phyloP scores from a whole-genome alignment of 148 eudicot species.

The Rhododendron williamsianum region DNA sequence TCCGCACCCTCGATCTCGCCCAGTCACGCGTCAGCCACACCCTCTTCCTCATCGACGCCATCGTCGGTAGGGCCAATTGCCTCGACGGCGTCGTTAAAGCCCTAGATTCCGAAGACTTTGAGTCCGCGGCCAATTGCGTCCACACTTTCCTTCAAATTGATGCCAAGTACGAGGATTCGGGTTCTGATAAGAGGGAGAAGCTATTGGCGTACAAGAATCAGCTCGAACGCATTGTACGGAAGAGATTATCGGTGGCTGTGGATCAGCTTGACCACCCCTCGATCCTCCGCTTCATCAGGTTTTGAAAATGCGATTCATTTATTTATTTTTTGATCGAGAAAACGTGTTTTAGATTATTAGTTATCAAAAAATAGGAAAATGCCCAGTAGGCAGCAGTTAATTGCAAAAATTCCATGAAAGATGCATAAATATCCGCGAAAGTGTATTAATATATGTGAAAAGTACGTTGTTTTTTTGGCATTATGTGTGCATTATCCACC shows the following conservation, averaged over 20 bases:
- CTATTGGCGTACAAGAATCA: constrained; percentile 57
- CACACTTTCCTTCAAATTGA: too few species aligned
- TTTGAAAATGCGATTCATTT: constrained; percentile 19
- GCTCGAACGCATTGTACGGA: constrained; percentile 59
- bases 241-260: constrained; percentile 46
- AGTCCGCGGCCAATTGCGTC: too few species aligned
- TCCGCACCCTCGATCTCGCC: constrained; percentile 81
- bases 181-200: constrained; percentile 54
- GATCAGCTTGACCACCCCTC: constrained; percentile 64
- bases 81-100: constrained; percentile 48
- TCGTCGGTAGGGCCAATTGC: constrained; percentile 48
- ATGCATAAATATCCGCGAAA: too few species aligned
- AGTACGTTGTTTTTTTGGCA: too few species aligned
- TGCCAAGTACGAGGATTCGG: constrained; percentile 10
- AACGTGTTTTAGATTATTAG: too few species aligned
- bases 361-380: too few species aligned
- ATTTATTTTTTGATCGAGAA: too few species aligned
- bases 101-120: too few species aligned
- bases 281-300: constrained; percentile 53
- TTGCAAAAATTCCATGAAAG: too few species aligned
- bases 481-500: background rate
- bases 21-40: constrained; percentile 74
- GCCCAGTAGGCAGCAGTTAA: too few species aligned
- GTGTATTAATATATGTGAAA: too few species aligned
- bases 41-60: constrained; percentile 71